Evolutionary conservation across 495 filamentous ascomycete genomes (phyloP).

Genomic region (Mycothermus thermophilus): DNA sequence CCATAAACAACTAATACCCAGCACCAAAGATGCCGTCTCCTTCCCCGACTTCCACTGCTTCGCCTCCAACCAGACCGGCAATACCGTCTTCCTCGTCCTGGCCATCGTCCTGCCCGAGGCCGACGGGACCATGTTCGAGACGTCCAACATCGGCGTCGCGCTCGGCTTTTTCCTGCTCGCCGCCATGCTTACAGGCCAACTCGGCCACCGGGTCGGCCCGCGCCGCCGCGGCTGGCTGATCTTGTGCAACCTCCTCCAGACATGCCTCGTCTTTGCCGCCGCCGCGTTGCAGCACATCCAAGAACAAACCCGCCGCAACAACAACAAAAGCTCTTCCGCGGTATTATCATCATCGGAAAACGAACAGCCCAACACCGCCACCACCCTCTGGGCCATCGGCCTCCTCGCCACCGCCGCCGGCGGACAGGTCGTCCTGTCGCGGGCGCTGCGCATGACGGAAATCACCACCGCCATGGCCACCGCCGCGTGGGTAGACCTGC

Average conservation of each 20-base stretch:
- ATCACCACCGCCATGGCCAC: constrained; percentile 58
- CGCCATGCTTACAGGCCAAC: constrained; percentile 40
- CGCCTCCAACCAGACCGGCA: constrained; percentile 53
- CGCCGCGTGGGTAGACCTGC: constrained; percentile 46
- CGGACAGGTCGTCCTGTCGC: constrained; percentile 43
- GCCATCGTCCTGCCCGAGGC: constrained; percentile 38
- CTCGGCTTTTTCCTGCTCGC: constrained; percentile 42
- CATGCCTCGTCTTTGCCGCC: constrained; percentile 38
- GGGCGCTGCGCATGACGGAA: constrained; percentile 42
- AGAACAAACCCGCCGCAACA: no score
- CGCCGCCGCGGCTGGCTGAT: constrained; percentile 40
- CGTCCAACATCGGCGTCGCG: constrained; percentile 38
- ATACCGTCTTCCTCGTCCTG: constrained; percentile 44
- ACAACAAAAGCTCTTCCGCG: no score
- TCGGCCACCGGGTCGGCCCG: constrained; percentile 38
- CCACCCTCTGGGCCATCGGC: constrained; percentile 31
- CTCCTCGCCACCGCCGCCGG: constrained; percentile 44
- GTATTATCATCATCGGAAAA: no score
- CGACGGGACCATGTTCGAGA: constrained; percentile 32
- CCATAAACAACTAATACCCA: background rate
- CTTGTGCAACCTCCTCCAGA: constrained; percentile 38
- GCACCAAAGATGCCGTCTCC: constrained; percentile 38
- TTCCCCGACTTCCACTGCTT: constrained; percentile 52
- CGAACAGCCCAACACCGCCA: constrained; percentile 14
- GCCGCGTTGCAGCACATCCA: constrained; percentile 32